These are phyloP conservation scores for Pleochaeta shiraiana DNA, from an alignment of 2,329 filamentous ascomycete species.

Conservation along the genomic window DNA sequence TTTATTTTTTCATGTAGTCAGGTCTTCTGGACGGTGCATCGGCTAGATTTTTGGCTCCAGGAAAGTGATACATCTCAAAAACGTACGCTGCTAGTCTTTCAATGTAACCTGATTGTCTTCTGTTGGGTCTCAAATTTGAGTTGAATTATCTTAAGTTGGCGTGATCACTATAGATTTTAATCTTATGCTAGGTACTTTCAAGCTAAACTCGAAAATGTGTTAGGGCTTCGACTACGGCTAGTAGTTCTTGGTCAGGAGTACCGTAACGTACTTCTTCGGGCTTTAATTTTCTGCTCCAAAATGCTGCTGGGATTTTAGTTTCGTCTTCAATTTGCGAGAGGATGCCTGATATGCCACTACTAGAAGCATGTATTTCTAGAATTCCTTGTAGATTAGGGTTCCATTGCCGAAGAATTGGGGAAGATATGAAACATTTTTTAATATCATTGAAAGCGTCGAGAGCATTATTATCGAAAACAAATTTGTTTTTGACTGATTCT, in stretches of 20 bases:
- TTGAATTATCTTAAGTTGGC: slow-evolving; percentile 1
- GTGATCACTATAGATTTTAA: slow-evolving; percentile 2
- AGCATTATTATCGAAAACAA: background rate
- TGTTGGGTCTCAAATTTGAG: background rate
- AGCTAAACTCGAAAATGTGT: background rate
- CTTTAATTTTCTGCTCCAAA: background rate
- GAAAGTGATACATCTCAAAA: background rate
- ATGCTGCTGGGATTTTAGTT: background rate
- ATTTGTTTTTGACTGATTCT: background rate
- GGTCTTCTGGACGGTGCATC: background rate
- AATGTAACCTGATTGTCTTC: background rate
- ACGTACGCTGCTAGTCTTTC: background rate
- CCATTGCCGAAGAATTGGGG: background rate
- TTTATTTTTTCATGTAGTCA: background rate
- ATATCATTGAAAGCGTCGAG: background rate
- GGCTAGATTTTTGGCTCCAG: background rate
- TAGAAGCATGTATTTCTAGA: background rate
- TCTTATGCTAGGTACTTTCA: background rate
- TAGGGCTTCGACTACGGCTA: background rate
- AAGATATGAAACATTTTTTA: background rate
- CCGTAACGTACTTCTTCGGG: background rate
- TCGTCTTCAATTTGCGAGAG: background rate
- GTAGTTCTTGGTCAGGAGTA: background rate
- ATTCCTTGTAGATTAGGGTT: background rate
- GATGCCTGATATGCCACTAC: background rate